A percentile compares a stretch with the other conserved stretches of the same genome.
Conservation (phyloP, 768 basidiomycete genomes). For the Boletus pseudo-olivaceus region DNA sequence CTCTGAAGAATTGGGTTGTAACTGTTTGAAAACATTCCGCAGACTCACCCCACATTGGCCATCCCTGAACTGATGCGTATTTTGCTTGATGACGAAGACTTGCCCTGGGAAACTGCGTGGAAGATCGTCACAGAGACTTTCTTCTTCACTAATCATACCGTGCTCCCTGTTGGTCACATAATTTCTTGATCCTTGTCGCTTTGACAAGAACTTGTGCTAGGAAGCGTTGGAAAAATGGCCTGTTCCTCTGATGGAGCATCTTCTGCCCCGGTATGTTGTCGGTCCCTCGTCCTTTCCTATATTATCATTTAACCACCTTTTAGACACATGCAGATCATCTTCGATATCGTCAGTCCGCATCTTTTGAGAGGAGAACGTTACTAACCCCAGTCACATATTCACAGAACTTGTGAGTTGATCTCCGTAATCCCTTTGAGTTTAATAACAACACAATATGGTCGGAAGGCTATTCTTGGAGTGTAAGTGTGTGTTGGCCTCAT, state of each 20-base stretch:
- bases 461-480: conserved; percentile 61
- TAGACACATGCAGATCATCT: conserved; percentile 90
- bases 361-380: background rate
- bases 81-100: conserved; percentile 86
- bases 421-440: background rate
- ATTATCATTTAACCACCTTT: background rate
- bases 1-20: background rate
- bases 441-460: background rate
- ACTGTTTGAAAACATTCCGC: conserved; percentile 1
- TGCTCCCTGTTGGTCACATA: conserved; percentile 64
- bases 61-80: conserved; percentile 95
- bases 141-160: conserved; percentile 95
- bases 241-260: conserved; percentile 77
- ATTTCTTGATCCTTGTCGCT: background rate
- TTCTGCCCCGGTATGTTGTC: conserved; percentile 66
- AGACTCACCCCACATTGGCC: conserved; percentile 95
- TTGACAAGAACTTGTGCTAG: conserved; percentile 31
- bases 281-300: conserved; percentile 2
- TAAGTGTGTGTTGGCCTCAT: conserved; percentile 25
- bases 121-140: conserved; percentile 84
- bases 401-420: conserved; percentile 37
- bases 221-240: conserved; percentile 93
- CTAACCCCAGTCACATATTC: conserved; percentile 12
- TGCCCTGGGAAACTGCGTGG: conserved; percentile 85
- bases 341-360: conserved; percentile 66